Base-by-base conservation (phyloP, 2,329 filamentous ascomycete genomes). In the Eutypa lata region DNA sequence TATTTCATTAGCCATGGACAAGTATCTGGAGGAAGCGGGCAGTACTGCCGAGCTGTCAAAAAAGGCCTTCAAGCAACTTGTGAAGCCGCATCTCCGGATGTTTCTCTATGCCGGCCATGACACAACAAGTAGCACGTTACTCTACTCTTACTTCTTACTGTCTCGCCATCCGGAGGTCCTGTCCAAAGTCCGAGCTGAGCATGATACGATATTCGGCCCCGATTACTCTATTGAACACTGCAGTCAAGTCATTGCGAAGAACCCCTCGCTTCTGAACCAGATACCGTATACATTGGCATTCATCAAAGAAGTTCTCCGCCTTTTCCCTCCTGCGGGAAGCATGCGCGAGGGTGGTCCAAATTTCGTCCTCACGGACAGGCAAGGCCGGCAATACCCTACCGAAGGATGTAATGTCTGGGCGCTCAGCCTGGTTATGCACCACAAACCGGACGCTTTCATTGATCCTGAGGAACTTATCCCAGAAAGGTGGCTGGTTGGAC, bases 81-180 rank as follows among this genome's bases (percentile, higher is more conserved):
- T 53, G 2, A 59, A 52, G 18, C 52, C 53, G 13, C 62, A 65
- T 7, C 40, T 65, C 0, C 57, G 60, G 2, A 47, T 60, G 40
- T 65, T 66, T 47, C 52, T 85, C 6, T 81, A 81, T 16, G 84
- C 84, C 1, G 84, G 84, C 2, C 83, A 85, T 59, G 84, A 88
- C 57, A 86, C 84, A 0, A 84, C 80, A n/a, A 79, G 76, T 26
- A 82, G 84, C 45, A 82, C 77, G 7, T 65, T 82, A 2, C 71
- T 72, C 22, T 83, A 79, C 63, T 66, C 74, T 7, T 70, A 76
- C 35, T 73, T 76, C 59, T 69, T 81, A 54, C 69, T 68, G 7
- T 59, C 57, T 2, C 11, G 50, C 19, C 55, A 67, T 7, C 58
- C 61, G 1, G 51, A 57, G 4, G 51, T 50, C 2, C 49, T 66